Evolutionary conservation across 345 rosid genomes (phyloP).

Genomic region (Gossypium bickii): DNA sequence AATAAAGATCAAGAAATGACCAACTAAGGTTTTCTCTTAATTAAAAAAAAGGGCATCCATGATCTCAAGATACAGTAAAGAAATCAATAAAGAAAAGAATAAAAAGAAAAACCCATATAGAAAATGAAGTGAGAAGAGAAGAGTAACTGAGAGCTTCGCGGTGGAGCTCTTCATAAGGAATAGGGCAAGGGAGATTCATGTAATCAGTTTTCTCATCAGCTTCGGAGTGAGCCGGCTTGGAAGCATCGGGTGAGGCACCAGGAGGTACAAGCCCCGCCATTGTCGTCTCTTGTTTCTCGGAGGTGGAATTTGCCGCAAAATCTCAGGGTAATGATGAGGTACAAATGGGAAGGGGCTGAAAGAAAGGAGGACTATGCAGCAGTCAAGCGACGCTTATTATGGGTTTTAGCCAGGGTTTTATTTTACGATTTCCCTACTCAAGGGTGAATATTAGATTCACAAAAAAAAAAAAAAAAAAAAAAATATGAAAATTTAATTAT

Average conservation of each 20-base stretch:
- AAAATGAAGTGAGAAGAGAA: conserved; percentile 3
- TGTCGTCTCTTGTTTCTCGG: conserved; percentile 5
- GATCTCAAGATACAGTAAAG: neutral
- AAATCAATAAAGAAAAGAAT: neutral
- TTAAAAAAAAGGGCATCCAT: neutral
- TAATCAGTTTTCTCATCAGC: conserved; percentile 59
- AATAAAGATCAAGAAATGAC: neutral
- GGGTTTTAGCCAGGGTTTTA: conserved; percentile 4
- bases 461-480: too few species aligned
- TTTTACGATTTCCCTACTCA: neutral
- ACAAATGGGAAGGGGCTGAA: neutral
- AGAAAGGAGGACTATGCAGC: neutral
- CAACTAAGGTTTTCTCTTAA: neutral
- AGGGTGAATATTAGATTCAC: too few species aligned
- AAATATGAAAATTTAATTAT: too few species aligned
- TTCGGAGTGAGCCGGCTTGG: conserved; percentile 22
- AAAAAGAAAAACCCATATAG: neutral
- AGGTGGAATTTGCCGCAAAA: neutral
- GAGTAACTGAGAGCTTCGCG: conserved; percentile 78
- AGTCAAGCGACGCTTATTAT: neutral
- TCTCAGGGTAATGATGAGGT: neutral
- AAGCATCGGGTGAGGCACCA: conserved; percentile 21
- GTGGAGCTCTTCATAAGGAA: conserved; percentile 88
- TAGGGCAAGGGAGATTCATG: conserved; percentile 77
- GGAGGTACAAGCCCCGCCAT: conserved; percentile 62